Evolutionary conservation across 495 filamentous ascomycete genomes (phyloP).

Genomic region (Astrothelium subdiscretum): DNA sequence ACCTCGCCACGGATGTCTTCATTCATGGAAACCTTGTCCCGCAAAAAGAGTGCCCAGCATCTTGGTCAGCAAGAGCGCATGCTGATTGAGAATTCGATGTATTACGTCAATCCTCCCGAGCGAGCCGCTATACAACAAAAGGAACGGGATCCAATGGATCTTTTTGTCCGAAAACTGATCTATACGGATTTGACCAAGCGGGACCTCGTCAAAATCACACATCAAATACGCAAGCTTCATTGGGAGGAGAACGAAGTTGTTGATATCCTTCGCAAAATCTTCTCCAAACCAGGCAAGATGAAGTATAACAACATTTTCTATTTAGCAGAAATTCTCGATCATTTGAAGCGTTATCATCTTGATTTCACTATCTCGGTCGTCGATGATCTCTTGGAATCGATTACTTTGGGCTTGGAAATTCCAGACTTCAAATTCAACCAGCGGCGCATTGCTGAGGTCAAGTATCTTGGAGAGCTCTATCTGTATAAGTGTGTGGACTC

Average conservation of each 20-base stretch:
- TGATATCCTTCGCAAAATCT: conserved; percentile 74
- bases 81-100: conserved; percentile 96
- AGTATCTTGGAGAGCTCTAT: conserved; percentile 94
- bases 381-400: conserved; percentile 80
- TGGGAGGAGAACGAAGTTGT: conserved; percentile 93
- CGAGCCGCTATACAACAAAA: conserved; percentile 92
- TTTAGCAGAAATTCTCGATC: conserved; percentile 80
- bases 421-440: conserved; percentile 99
- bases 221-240: conserved; percentile 87
- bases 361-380: conserved; percentile 80
- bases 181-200: conserved; percentile 90
- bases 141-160: conserved; percentile 82
- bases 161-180: conserved; percentile 82
- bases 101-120: conserved; percentile 93
- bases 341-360: conserved; percentile 81
- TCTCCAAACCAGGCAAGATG: conserved; percentile 91
- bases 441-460: conserved; percentile 86
- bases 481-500: conserved; percentile 97
- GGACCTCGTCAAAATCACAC: conserved; percentile 83
- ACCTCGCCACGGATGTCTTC: conserved; percentile 84
- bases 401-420: conserved; percentile 78
- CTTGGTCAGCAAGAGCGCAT: conserved; percentile 93
- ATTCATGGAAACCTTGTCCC: conserved; percentile 86
- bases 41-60: conserved; percentile 93
- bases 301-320: conserved; percentile 96